phyloP scores from a whole-genome alignment of 176 grass and related monocot species.

The Bolboschoenus planiculmis region DNA sequence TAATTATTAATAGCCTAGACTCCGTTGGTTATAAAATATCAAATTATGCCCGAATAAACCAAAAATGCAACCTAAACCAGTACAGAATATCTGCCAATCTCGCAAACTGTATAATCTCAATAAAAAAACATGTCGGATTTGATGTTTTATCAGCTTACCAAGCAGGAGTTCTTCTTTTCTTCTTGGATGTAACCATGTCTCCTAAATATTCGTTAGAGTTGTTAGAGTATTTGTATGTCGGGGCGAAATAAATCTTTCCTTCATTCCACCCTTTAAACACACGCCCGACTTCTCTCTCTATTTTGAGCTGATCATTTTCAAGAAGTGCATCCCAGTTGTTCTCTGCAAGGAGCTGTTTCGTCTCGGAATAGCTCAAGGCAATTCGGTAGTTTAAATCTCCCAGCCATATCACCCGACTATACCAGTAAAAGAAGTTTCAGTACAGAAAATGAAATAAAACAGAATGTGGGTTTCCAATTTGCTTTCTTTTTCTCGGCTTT shows the following conservation, averaged over 20 bases:
- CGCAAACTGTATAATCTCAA: too few relatives aligned
- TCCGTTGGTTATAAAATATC: neutral
- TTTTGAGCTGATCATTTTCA: conserved; percentile 86
- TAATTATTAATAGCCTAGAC: neutral
- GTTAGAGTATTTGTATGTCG: conserved; percentile 84
- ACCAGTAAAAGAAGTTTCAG: neutral
- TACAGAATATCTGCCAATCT: too few relatives aligned
- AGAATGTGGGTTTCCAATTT: neutral
- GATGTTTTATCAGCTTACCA: conserved; percentile 34
- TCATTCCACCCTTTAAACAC: conserved; percentile 84
- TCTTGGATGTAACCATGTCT: conserved; percentile 50
- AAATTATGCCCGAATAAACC: neutral
- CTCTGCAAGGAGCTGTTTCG: conserved; percentile 56
- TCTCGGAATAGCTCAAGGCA: conserved; percentile 50
- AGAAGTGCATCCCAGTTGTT: conserved; percentile 76
- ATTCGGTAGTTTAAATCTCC: conserved; percentile 89
- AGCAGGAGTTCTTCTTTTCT: conserved; percentile 88
- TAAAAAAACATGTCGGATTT: neutral
- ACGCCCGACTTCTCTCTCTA: conserved; percentile 51
- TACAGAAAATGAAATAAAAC: neutral
- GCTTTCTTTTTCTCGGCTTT: neutral
- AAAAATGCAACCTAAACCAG: neutral
- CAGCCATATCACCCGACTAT: conserved; percentile 71
- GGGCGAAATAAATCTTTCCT: conserved; percentile 77
- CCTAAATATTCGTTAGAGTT: conserved; percentile 73